Evolutionary conservation across 1,284 basidiomycete genomes (phyloP).

Genomic region (Prillingera fragicola): DNA sequence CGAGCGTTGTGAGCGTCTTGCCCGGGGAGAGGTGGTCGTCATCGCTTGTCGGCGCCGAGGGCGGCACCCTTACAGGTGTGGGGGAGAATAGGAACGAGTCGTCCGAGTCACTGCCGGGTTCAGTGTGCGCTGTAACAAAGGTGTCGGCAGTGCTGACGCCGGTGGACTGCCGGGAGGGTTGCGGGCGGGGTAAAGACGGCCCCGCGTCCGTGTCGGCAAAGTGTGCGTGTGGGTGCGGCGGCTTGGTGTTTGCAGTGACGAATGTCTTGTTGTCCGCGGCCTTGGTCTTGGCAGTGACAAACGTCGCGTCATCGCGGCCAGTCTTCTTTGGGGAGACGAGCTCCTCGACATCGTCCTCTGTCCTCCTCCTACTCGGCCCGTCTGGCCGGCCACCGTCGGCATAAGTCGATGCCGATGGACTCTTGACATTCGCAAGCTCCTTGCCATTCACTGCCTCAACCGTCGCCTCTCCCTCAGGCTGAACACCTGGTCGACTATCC

Average conservation of each 20-base stretch:
- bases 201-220: background rate
- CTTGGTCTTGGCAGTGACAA: no score
- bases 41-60: background rate
- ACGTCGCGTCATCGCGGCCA: no score
- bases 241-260: background rate
- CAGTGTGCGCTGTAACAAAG: slow-evolving; percentile 38
- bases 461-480: no score
- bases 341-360: no score
- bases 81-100: background rate
- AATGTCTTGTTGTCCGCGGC: background rate
- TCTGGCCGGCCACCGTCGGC: no score
- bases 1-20: background rate
- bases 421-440: no score
- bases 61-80: background rate
- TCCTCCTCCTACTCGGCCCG: no score
- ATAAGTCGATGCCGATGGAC: no score
- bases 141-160: slow-evolving; percentile 23
- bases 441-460: no score
- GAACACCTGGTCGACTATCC: background rate
- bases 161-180: slow-evolving; percentile 16
- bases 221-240: background rate
- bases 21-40: background rate
- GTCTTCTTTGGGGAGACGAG: no score
- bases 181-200: slow-evolving; percentile 6
- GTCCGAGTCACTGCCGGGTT: background rate